These are phyloP conservation scores for Paecilomyces sp. DNA, from an alignment of 2,329 filamentous ascomycete species.

Conservation along the genomic window DNA sequence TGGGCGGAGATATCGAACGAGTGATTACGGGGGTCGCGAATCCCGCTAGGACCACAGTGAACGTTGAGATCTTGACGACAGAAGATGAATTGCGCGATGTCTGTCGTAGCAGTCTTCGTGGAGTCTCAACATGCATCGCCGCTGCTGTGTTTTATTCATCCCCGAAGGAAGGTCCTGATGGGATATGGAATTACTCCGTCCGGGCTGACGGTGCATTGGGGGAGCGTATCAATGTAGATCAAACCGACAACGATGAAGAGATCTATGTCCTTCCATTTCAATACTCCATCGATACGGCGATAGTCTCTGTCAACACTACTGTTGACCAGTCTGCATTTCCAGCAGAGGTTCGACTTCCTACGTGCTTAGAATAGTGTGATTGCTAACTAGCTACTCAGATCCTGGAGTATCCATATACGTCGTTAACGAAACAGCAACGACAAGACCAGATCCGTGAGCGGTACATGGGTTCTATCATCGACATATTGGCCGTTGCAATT, in stretches of 20 bases:
- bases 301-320: slow-evolving; percentile 49
- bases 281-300: slow-evolving; percentile 67
- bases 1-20: slow-evolving; percentile 62
- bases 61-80: slow-evolving; percentile 46
- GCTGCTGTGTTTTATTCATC: slow-evolving; percentile 71
- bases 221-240: slow-evolving; percentile 55
- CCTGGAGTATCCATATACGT: slow-evolving; percentile 72
- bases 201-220: slow-evolving; percentile 67
- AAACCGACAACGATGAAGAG: slow-evolving; percentile 65
- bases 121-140: slow-evolving; percentile 65
- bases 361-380: not conserved
- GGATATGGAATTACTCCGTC: slow-evolving; percentile 80
- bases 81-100: slow-evolving; percentile 53
- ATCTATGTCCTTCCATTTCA: slow-evolving; percentile 75
- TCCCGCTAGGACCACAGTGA: slow-evolving; percentile 46
- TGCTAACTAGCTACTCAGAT: slow-evolving; percentile 14
- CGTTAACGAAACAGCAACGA: slow-evolving; percentile 60
- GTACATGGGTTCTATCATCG: slow-evolving; percentile 68
- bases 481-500: slow-evolving; percentile 71
- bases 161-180: slow-evolving; percentile 59
- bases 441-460: slow-evolving; percentile 56
- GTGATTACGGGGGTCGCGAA: slow-evolving; percentile 59
- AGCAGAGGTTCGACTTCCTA: slow-evolving; percentile 14
- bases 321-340: slow-evolving; percentile 35
- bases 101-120: slow-evolving; percentile 59